Base-by-base conservation (phyloP, 2,329 filamentous ascomycete genomes). In the Cladosporium austrohemisphaericum region DNA sequence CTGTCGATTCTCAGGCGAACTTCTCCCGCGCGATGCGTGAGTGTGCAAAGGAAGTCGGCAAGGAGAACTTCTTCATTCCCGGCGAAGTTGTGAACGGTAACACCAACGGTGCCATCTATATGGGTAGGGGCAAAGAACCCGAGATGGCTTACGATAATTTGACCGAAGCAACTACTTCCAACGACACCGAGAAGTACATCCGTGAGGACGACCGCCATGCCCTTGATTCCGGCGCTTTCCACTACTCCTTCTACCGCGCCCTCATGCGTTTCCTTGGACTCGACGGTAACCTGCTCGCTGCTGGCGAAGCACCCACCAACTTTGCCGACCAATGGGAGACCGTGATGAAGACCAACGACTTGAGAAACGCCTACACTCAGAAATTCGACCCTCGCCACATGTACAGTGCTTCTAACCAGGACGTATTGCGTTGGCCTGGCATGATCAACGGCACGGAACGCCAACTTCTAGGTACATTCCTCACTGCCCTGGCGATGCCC, bases 61-160 rank as follows among this genome's bases (percentile, higher is more conserved):
- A 85, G 60, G 60, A 76, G 0, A 84, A 85, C 59, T 85, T 85
- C 61, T 80, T 83, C 60, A 70, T 84, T 6, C 74, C 79, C 3
- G 81, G 81, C 37, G 81, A 85, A 65, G 79, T 85, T 41, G 81
- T 80, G 16, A 76, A 76, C 55, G 80, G 80, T 35, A 81, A 84
- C 53, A 77, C 73, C 2, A 75, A 83, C 41, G 80, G 77, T 1
- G 74, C 80, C 1, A 70, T 84, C 36, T 83, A 81, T 53, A 64
- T 84, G n/a, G 81, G 81, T 2, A 74, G 81, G 49, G 81, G 81
- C 22, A 75, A 79, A 56, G 74, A 81, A 49, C 77, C 79, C 2
- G 65, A 75, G 52, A 76, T 77, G 71, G 65, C 68, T n/a, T 73
- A 74, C 0, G 57, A 68, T 7, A 76, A 75, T 29, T 54, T 74